Evolutionary conservation across 2,329 filamentous ascomycete genomes (phyloP).

Genomic region (Orbilia oligospora): DNA sequence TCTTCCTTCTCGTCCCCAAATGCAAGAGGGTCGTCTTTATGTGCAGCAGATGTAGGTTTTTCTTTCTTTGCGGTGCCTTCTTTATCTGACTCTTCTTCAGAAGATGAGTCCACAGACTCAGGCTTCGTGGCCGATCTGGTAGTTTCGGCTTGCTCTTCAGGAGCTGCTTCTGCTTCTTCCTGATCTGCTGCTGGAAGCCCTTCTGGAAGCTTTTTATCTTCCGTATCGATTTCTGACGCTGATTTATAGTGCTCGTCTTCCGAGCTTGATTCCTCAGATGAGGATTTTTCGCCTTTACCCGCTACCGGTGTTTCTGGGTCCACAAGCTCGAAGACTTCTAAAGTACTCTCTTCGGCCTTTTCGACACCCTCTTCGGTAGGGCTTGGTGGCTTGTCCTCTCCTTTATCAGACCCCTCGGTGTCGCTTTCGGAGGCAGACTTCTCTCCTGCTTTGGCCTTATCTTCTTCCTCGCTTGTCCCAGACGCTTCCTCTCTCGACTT

Average conservation of each 20-base stretch:
- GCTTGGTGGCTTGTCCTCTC: conserved; percentile 17
- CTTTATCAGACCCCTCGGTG: conserved; percentile 46
- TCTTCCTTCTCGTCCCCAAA: conserved; percentile 45
- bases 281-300: conserved; percentile 19
- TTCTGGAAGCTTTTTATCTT: conserved; percentile 31
- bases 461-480: conserved; percentile 41
- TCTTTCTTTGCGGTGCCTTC: conserved; percentile 19
- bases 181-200: conserved; percentile 45
- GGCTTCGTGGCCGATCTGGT: conserved; percentile 25
- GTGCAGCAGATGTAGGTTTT: not conserved
- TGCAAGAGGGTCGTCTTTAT: conserved; percentile 54
- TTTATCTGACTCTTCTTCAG: conserved; percentile 49
- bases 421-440: conserved; percentile 36
- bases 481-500: conserved; percentile 26
- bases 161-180: conserved; percentile 26
- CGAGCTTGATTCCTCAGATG: conserved; percentile 51
- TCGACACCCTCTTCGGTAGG: not conserved
- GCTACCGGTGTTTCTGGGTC: conserved; percentile 19
- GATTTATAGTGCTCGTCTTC: conserved; percentile 53
- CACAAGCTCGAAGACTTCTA: conserved; percentile 33
- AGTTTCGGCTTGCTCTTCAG: conserved; percentile 33
- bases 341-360: conserved; percentile 19
- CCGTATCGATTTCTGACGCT: conserved; percentile 49
- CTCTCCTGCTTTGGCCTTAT: conserved; percentile 25
- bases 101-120: conserved; percentile 47